These are phyloP conservation scores for Trametes cinnabarina DNA, from an alignment of 768 basidiomycete genomes.

Conservation along the genomic window DNA sequence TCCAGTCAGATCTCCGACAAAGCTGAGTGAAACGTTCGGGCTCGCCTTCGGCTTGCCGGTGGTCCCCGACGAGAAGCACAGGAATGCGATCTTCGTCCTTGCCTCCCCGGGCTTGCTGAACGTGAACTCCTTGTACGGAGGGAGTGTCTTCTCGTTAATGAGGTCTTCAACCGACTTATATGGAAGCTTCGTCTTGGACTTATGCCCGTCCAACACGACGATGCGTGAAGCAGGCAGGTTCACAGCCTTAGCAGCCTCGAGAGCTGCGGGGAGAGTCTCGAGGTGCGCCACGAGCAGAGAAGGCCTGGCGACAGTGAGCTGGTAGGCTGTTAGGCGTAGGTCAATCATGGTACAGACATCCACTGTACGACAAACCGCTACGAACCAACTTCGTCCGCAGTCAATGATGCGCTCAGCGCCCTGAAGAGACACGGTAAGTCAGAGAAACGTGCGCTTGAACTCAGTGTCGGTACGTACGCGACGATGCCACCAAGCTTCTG, in stretches of 20 bases:
- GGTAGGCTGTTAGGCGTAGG: constrained; percentile 18
- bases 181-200: background rate
- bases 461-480: constrained; percentile 6
- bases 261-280: constrained; percentile 19
- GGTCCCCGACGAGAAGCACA: constrained; percentile 23
- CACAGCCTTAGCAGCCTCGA: constrained; percentile 20
- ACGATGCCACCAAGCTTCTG: constrained; percentile 17
- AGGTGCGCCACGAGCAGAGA: constrained; percentile 25
- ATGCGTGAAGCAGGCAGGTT: constrained; percentile 23
- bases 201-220: constrained; percentile 21
- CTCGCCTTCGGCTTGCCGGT: constrained; percentile 21
- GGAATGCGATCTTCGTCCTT: constrained; percentile 16
- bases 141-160: background rate
- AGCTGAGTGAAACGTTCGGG: background rate
- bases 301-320: constrained; percentile 26
- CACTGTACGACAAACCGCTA: background rate
- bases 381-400: constrained; percentile 11
- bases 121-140: background rate
- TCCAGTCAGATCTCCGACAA: background rate
- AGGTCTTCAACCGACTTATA: constrained; percentile 5
- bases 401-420: constrained; percentile 6
- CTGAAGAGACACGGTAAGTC: background rate
- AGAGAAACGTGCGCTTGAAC: background rate
- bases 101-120: constrained; percentile 11
- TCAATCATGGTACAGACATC: background rate